Evolutionary conservation across 345 rosid species (phyloP), one percentile per base, ranked within the genome.

Genomic region (Eucalyptus decipiens): DNA sequence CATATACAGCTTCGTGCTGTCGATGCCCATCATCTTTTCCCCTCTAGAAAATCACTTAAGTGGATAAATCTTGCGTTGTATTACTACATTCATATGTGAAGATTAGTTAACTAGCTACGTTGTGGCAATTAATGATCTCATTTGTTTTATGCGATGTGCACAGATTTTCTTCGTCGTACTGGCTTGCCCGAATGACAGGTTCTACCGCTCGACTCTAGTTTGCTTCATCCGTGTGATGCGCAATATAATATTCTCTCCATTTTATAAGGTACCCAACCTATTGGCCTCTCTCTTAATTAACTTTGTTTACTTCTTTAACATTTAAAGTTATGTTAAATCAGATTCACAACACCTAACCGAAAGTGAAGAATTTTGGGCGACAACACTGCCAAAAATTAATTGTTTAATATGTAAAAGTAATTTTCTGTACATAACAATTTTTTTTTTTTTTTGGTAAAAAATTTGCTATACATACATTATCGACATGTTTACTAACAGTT

Each of bases 211-310:
- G 4, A 97, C 99, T 28, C 96, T 99, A 87, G 95, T 89, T 91
- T 95, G 97, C 92, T 98, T 97, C 95, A 90, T 98, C 40, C 94
- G 97, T 2, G 86, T 96, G 23, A 86, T 98, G 34, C 94, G 99
- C 40, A 97, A 97, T 94, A 98, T 96, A 56, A 88, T 95, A 13
- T 95, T 96, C 91, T 97, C 99, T 87, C 99, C 99, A 45, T 94
- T 98, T 89, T 97, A 96, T 90, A 96, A 93, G 98, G 99, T 96
- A 92, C 50, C 54, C 18, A 32, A 32, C 34, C 23, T 67, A 67
- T 67, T 16, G 80, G 80, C 42, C 80, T 67, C 80, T 32, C 34
- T 32, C 16, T 16, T 67, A 15, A 32, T 32, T 4, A n/a, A 8
- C 8, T 37, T 32, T 67, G 23, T 32, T 67, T 32, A 17, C 40